Base-by-base conservation (phyloP, 768 basidiomycete genomes). In the Lactarius evosmus region DNA sequence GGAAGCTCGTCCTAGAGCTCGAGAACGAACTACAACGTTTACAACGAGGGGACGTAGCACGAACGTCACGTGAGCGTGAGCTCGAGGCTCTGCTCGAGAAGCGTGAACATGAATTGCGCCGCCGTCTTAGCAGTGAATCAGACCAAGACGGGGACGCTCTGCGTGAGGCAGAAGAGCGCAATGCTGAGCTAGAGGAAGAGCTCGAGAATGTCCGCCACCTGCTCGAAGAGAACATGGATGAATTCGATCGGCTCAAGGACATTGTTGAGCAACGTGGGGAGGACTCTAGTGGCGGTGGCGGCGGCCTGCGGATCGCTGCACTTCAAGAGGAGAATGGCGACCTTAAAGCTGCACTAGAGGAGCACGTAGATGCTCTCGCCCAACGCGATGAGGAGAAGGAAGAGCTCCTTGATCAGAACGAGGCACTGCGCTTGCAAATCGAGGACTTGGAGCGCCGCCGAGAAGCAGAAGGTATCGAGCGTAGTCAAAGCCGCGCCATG, bases 1-100 rank as follows among this genome's bases (percentile, higher is more conserved):
- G 93, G 75, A 95, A 96, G 72, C 85, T 93, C 33, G 83, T 95
- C 1, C 77, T 92, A 11, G 91, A 94, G 68, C 84, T 91, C 17
- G 89, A 95, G 72, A 83, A 85, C 60, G 91, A 93, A 69, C 76
- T 94, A 38, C 88, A 91, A 58, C 80, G 84, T 36, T 78, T 83
- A 25, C 90, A 87, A 73, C 84, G 82, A 29, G 69, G 75, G 2
- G 78, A 77, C 4, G 73, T 72, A 16, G 72, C 71, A 7, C 76
- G 76, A 8, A 76, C 78, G 29, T 77, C 78, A 58, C 82, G 86
- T 25, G 88, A 91, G 72, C 79, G 85, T 7, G 92, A 94, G 70
- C 77, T 93, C 34, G 91, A 94, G 74, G 83, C 87, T 69, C 82
- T 82, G 72, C 77, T 93, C 14, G 85, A 87, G 69, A 90, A 91